These are phyloP conservation scores for Coemansia sp. DNA, from an alignment of 192 early-diverging fungal genomes.

Conservation along the genomic window DNA sequence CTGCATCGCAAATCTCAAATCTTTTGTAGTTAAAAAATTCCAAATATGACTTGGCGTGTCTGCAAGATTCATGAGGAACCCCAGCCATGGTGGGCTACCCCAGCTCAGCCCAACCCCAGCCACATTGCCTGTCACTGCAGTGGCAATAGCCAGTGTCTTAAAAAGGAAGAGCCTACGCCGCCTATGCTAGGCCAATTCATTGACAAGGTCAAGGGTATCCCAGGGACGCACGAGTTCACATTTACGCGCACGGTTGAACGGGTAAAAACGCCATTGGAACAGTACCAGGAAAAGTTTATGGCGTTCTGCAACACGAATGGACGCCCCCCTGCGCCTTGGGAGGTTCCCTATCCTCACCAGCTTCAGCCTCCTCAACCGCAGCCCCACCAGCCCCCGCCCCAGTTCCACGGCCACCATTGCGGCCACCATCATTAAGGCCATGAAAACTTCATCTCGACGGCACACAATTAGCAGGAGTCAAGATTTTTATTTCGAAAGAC, in stretches of 20 bases:
- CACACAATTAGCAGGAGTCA: background rate
- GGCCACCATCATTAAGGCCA: conserved; percentile 2
- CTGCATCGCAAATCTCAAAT: background rate
- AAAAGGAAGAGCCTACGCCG: background rate
- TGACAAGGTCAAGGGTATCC: conserved; percentile 12
- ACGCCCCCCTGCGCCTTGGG: background rate
- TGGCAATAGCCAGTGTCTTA: background rate
- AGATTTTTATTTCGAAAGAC: background rate
- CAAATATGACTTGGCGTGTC: background rate
- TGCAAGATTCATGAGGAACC: background rate
- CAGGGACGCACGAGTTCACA: conserved; percentile 16
- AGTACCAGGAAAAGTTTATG: conserved; percentile 4
- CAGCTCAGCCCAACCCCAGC: background rate
- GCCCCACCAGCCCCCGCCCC: background rate
- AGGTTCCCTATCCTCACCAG: conserved; percentile 7
- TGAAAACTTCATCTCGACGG: background rate
- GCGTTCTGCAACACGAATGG: background rate
- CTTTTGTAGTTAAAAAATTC: background rate
- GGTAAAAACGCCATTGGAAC: background rate
- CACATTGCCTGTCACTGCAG: background rate
- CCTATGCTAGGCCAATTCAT: conserved; percentile 1
- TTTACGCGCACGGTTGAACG: conserved; percentile 9
- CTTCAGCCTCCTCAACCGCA: background rate
- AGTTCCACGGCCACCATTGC: conserved; percentile 4
- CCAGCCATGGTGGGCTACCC: background rate